Evolutionary conservation across 352 stramenopile species (phyloP).

Genomic region (Pythium sukuiense): DNA sequence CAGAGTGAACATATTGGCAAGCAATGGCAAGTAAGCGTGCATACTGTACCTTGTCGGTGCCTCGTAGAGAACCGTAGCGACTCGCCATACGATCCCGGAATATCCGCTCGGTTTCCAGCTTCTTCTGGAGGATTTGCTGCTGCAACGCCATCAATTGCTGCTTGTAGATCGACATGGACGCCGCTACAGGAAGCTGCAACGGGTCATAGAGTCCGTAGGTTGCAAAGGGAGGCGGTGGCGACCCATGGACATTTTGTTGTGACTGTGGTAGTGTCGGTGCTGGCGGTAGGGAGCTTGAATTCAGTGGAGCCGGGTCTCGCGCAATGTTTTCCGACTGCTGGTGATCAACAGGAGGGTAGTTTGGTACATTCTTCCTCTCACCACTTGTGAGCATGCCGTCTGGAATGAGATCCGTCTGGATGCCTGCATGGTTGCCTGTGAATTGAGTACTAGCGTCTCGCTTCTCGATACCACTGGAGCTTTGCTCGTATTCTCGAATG

Average conservation of each 20-base stretch:
- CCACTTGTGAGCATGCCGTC: conserved; percentile 42
- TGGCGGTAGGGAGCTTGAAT: background rate
- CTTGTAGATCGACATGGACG: conserved; percentile 64
- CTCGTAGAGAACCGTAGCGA: conserved; percentile 55
- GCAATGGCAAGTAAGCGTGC: too few species aligned
- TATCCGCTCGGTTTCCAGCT: conserved; percentile 58
- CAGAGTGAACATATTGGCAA: too few species aligned
- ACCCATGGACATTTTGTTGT: background rate
- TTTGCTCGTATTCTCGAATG: conserved; percentile 47
- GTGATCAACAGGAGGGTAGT: background rate
- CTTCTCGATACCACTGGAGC: conserved; percentile 38
- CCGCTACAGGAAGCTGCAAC: conserved; percentile 30
- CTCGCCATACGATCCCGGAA: conserved; percentile 58
- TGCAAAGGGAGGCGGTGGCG: conserved; percentile 10
- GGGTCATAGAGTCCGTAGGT: conserved; percentile 40
- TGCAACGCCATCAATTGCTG: conserved; percentile 60
- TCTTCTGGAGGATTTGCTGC: conserved; percentile 69
- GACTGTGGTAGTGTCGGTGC: background rate
- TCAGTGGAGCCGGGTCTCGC: background rate
- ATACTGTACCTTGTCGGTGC: conserved; percentile 65
- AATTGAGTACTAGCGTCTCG: conserved; percentile 69
- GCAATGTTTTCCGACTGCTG: background rate
- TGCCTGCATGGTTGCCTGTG: conserved; percentile 69
- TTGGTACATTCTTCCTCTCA: background rate
- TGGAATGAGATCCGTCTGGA: conserved; percentile 64